Conservation (phyloP, 1,139 yeast genomes). For the Yamadazyma triangularis region DNA sequence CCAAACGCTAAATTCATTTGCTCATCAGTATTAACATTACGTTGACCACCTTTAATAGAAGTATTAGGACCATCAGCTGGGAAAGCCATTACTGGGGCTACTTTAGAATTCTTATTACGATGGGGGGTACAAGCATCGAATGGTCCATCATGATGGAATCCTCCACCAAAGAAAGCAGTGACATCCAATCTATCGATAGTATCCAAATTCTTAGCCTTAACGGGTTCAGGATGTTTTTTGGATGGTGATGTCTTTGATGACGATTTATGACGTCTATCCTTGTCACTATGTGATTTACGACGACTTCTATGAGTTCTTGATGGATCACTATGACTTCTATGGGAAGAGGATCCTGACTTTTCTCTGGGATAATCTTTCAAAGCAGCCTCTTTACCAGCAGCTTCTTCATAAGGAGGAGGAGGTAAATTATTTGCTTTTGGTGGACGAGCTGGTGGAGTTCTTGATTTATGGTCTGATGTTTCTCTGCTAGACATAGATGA, state of each 20-base stretch:
- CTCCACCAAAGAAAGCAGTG: constrained; percentile 91
- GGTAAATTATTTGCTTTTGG: constrained; percentile 23
- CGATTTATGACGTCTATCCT: constrained; percentile 8
- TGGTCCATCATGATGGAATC: constrained; percentile 98
- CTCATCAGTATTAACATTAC: constrained; percentile 44
- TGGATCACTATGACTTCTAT: constrained; percentile 9
- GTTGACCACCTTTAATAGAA: constrained; percentile 60
- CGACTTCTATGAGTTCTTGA: constrained; percentile 8
- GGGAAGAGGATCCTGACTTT: constrained; percentile 25
- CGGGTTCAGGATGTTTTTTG: constrained; percentile 34
- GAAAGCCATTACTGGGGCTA: constrained; percentile 93
- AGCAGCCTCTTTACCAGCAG: constrained; percentile 46
- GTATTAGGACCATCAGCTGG: constrained; percentile 94
- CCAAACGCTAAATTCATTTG: constrained; percentile 64
- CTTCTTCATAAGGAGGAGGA: constrained; percentile 67
- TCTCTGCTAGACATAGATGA: constrained; percentile 38
- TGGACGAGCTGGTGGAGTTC: constrained; percentile 29
- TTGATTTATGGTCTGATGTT: constrained; percentile 12
- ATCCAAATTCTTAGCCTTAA: constrained; percentile 64
- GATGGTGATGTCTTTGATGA: constrained; percentile 16
- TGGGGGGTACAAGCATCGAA: constrained; percentile 98
- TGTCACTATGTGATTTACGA: constrained; percentile 8
- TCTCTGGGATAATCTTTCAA: constrained; percentile 50
- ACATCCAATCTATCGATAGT: constrained; percentile 94
- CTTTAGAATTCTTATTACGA: constrained; percentile 74